Evolutionary conservation across 2,329 filamentous ascomycete genomes (phyloP), one percentile per base, ranked within the genome.

Genomic region (Verticillium klebahnii): DNA sequence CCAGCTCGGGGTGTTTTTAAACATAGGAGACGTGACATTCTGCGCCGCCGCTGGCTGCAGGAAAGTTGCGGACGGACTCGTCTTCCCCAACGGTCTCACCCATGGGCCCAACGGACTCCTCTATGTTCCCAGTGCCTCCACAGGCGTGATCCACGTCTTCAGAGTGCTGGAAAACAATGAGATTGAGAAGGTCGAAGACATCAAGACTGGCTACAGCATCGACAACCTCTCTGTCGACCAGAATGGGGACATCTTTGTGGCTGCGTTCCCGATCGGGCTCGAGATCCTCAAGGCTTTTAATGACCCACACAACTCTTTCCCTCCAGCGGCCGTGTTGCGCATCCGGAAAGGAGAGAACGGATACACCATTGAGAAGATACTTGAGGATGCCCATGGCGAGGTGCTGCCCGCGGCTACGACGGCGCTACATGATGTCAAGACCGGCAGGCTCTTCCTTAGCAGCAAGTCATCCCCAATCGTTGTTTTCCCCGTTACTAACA

Each of bases 1-100:
- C 3, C 60, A 65, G 0, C n/a, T 74, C 0, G 62, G 68, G 0
- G 59, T 67, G 1, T 39, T 74, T 4, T 6, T 74, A 1, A 65
- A 63, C 5, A 65, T 62, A 1, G 71, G 71, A 2, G 69, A 75
- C 56, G 65, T 74, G 0, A 65, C 68, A 1, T 69, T 70, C 58
- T 76, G 74, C 55, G 60, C 64, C 14, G 36, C 39, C 4, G 36
- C 12, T 1, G 70, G 66, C 14, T 72, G 71, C 62, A 67, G 60
- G 23, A 58, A 64, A 3, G 68, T 69, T 0, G 65, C 65, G 0
- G 32, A 54, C 1, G 67, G 69, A 9, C 65, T 72, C 2, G 61
- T 63, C 14, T 71, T 68, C 54, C 73, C 74, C 36, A 77, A 76
- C 52, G 73, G 74, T 0, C 64, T 76, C 1, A 62, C 61, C 1